phyloP scores from a whole-genome alignment of 2,329 filamentous ascomycete species.

The Arthrobotrys musiformis region DNA sequence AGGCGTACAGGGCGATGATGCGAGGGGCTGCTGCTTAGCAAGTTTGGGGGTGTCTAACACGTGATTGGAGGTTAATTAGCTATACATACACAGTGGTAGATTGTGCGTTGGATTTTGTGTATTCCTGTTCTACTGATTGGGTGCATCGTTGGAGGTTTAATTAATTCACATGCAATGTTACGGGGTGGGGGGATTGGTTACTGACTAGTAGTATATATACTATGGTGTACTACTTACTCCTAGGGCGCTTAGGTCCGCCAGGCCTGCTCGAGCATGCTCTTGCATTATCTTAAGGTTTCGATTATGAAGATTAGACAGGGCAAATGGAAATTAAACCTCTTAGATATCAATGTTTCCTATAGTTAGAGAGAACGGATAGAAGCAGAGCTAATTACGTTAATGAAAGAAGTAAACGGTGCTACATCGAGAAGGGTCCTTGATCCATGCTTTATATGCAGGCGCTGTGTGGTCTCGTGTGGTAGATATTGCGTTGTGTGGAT shows the following conservation, averaged over 20 bases:
- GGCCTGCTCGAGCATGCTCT: neutral
- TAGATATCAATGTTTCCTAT: neutral
- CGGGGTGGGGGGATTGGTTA: neutral
- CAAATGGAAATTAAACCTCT: neutral
- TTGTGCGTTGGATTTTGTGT: neutral
- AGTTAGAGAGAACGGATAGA: too few species aligned
- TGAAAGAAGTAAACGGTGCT: conserved; percentile 23
- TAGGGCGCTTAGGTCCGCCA: conserved; percentile 9
- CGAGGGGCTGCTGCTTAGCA: neutral
- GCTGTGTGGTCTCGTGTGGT: conserved; percentile 34
- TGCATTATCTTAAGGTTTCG: conserved; percentile 7
- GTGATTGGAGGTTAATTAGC: neutral
- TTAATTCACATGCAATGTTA: neutral
- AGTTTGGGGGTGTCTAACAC: conserved; percentile 16
- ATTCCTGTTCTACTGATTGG: conserved; percentile 10
- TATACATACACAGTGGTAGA: too few species aligned
- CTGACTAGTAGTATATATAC: neutral
- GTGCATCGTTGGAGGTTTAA: neutral
- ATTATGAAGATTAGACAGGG: neutral
- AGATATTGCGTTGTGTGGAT: conserved; percentile 48
- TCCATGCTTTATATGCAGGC: conserved; percentile 27
- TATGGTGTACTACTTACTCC: neutral
- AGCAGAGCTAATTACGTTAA: conserved; percentile 19
- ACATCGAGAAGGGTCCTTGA: neutral
- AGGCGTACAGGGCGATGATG: neutral